These are phyloP conservation scores for Trichoderma sp. DNA, from an alignment of 2,329 filamentous ascomycete species.

Conservation along the genomic window DNA sequence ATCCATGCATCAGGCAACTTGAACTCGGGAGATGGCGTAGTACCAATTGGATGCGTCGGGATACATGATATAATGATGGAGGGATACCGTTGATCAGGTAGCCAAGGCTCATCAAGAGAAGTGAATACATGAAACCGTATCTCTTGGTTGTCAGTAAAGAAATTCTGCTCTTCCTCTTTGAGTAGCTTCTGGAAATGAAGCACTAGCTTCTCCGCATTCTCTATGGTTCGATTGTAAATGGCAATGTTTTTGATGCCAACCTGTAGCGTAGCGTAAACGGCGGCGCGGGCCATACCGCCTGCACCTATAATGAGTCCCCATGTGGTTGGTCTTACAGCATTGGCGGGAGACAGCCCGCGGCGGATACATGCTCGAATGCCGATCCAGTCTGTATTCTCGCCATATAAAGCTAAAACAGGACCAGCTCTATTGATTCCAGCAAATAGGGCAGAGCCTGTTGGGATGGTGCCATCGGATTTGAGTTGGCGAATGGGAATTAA, in stretches of 20 bases:
- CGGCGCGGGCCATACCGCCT: conserved; percentile 15
- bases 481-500: conserved; percentile 17
- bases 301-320: conserved; percentile 14
- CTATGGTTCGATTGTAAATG: conserved; percentile 6
- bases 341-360: conserved; percentile 10
- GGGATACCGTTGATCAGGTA: conserved; percentile 4
- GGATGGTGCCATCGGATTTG: conserved; percentile 4
- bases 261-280: conserved; percentile 17
- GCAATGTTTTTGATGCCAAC: conserved; percentile 18
- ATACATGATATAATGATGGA: conserved; percentile 16
- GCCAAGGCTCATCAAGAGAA: conserved; percentile 6
- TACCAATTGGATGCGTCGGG: conserved; percentile 17
- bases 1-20: conserved; percentile 11
- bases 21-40: conserved; percentile 15
- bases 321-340: conserved; percentile 1
- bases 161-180: neutral
- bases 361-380: conserved; percentile 15
- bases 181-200: conserved; percentile 8
- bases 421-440: conserved; percentile 69
- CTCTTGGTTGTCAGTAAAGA: neutral
- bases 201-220: conserved; percentile 8
- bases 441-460: conserved; percentile 69
- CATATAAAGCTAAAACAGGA: conserved; percentile 5
- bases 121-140: conserved; percentile 4
- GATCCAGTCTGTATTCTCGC: conserved; percentile 19